Conservation (phyloP, 2,329 filamentous ascomycete species). For the Monosporascus sp. region DNA sequence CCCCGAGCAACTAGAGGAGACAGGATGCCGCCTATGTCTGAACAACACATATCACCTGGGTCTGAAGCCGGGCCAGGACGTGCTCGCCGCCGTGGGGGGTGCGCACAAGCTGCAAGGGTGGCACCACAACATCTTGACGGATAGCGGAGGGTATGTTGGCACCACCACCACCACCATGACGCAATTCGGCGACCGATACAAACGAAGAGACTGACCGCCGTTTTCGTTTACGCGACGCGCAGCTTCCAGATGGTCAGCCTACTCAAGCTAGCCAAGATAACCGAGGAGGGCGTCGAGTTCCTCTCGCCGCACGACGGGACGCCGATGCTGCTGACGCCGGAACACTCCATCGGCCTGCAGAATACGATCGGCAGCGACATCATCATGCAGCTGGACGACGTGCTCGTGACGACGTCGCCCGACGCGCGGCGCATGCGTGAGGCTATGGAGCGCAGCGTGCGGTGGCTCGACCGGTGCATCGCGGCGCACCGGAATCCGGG, state of each 20-base stretch:
- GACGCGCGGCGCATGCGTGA: conserved; percentile 83
- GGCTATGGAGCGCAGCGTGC: conserved; percentile 88
- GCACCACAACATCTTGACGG: conserved; percentile 90
- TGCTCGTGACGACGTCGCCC: conserved; percentile 91
- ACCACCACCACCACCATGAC: no score
- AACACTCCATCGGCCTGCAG: conserved; percentile 92
- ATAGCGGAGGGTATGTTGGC: conserved; percentile 59
- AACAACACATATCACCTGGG: conserved; percentile 99
- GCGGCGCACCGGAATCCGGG: conserved; percentile 78
- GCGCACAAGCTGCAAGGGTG: conserved; percentile 94
- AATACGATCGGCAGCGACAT: conserved; percentile 98
- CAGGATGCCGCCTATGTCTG: conserved; percentile 82
- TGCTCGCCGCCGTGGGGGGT: conserved; percentile 80
- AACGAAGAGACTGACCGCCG: neutral
- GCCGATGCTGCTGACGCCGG: conserved; percentile 94
- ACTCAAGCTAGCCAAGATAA: conserved; percentile 86
- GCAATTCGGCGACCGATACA: no score
- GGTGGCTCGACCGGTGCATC: conserved; percentile 95
- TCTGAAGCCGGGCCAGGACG: conserved; percentile 86
- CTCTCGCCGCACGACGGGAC: conserved; percentile 92
- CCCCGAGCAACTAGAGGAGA: conserved; percentile 83
- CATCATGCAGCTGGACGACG: conserved; percentile 99
- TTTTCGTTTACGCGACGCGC: neutral
- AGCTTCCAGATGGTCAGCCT: conserved; percentile 99
- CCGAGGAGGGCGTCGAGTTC: conserved; percentile 92